Percentiles rank a stretch among this genome's conserved stretches.
phyloP scores from a whole-genome alignment of 192 early-diverging fungal genomes.

The Coemansia sp. region DNA sequence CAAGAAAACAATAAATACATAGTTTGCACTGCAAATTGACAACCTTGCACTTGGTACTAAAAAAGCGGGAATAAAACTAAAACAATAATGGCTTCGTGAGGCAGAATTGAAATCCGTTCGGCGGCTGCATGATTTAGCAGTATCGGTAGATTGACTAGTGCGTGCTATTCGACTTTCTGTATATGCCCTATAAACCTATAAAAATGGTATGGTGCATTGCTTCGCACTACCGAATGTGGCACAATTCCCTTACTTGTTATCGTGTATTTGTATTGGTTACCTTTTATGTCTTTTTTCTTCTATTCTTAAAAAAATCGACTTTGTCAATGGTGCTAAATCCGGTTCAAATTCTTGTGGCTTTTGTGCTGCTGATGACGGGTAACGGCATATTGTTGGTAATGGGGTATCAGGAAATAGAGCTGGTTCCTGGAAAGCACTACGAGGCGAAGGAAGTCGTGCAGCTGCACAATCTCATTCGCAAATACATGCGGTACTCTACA shows the following conservation, averaged over 20 bases:
- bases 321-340: background rate
- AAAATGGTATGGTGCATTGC: background rate
- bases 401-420: conserved; percentile 21
- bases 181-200: background rate
- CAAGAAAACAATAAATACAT: too few relatives aligned
- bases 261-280: background rate
- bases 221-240: background rate
- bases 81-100: background rate
- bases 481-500: conserved; percentile 51
- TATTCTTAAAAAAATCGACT: background rate
- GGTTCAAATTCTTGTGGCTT: background rate
- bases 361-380: background rate
- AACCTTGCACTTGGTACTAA: background rate
- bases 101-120: background rate
- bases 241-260: background rate
- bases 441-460: conserved; percentile 20
- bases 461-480: conserved; percentile 30
- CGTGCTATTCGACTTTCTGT: background rate
- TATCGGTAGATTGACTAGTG: conserved; percentile 1
- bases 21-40: too few relatives aligned
- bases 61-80: background rate
- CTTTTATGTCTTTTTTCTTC: background rate
- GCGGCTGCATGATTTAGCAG: background rate
- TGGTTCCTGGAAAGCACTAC: conserved; percentile 33
- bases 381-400: background rate